phyloP scores from a whole-genome alignment of 23 red algal genomes.

The Gracilaria domingensis region DNA sequence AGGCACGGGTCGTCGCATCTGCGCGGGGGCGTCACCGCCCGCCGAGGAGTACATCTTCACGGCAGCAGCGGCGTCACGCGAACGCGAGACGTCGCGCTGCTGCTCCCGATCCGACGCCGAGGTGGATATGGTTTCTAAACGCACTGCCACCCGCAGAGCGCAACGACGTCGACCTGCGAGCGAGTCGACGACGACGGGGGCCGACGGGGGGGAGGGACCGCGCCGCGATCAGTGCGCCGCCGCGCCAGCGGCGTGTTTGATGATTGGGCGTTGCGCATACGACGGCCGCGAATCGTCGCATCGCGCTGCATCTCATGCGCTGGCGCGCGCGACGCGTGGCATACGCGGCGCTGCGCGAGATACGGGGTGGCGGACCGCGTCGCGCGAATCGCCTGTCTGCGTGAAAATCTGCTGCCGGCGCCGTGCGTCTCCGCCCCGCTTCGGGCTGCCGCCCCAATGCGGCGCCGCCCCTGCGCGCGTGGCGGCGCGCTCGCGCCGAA shows the following conservation, averaged over 20 bases:
- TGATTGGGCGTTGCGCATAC: not conserved
- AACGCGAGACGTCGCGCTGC: not conserved
- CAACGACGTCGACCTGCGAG: too few species aligned
- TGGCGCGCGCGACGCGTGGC: not conserved
- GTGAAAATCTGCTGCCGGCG: too few species aligned
- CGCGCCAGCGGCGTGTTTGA: not conserved
- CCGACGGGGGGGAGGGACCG: not conserved
- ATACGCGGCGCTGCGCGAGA: not conserved
- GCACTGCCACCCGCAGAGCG: not conserved
- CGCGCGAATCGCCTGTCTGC: too few species aligned
- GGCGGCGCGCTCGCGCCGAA: too few species aligned
- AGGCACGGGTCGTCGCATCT: not conserved
- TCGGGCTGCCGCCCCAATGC: not conserved
- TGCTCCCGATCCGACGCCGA: not conserved
- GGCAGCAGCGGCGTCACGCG: constrained; percentile 6
- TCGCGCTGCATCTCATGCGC: constrained; percentile 4
- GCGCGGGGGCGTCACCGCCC: constrained; percentile 3
- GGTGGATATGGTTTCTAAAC: not conserved
- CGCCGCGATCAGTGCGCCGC: too few species aligned
- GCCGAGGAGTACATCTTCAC: constrained; percentile 24
- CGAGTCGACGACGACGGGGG: too few species aligned
- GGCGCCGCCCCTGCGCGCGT: too few species aligned
- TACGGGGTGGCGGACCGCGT: too few species aligned
- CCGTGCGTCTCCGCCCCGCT: not conserved
- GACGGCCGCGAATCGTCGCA: not conserved